These are phyloP conservation scores for Boletus vinaceobasis DNA, from an alignment of 768 basidiomycete species.

Conservation along the genomic window DNA sequence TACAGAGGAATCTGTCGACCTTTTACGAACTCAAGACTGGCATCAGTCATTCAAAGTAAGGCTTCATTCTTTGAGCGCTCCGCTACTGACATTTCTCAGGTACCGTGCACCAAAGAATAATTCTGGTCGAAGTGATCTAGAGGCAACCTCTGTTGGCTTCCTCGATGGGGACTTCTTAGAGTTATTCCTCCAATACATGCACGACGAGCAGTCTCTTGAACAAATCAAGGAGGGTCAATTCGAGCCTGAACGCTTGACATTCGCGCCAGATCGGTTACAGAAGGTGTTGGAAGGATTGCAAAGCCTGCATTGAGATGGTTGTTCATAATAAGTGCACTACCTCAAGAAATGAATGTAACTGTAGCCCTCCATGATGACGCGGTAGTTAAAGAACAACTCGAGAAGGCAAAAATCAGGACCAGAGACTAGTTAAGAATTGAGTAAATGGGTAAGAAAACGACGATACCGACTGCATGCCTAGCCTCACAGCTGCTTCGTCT, in stretches of 20 bases:
- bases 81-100: conserved; percentile 35
- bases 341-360: conserved; percentile 18
- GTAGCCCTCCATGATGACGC: conserved; percentile 4
- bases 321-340: conserved; percentile 12
- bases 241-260: conserved; percentile 54
- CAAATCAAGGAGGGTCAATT: conserved; percentile 55
- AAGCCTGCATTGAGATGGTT: conserved; percentile 46
- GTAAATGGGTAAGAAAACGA: conserved; percentile 1
- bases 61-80: background rate
- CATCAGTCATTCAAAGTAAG: conserved; percentile 59
- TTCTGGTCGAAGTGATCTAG: conserved; percentile 55
- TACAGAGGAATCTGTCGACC: conserved; percentile 72
- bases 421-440: conserved; percentile 11
- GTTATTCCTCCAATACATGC: conserved; percentile 47
- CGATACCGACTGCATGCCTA: conserved; percentile 1
- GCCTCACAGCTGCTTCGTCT: conserved; percentile 15
- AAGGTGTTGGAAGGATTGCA: conserved; percentile 49
- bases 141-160: conserved; percentile 64
- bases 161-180: conserved; percentile 88
- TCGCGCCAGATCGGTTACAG: conserved; percentile 36
- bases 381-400: background rate
- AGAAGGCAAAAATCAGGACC: conserved; percentile 9
- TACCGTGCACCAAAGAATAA: conserved; percentile 66
- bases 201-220: conserved; percentile 40
- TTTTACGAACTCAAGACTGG: conserved; percentile 53